Base-by-base conservation (phyloP, 306 rosid genomes). In the Hylodesmum podocarpum region DNA sequence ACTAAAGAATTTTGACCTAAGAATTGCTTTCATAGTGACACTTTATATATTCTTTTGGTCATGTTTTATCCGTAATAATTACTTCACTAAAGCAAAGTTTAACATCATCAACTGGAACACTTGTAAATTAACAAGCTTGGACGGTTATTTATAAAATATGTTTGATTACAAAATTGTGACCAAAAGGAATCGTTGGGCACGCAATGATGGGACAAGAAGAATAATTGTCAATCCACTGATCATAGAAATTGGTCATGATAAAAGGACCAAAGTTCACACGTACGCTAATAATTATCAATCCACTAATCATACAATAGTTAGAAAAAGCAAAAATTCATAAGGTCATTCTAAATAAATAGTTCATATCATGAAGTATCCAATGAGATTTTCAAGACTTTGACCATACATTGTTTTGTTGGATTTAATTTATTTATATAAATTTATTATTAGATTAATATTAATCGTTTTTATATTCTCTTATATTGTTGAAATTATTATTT, bases 311-410 rank as follows among this genome's bases (percentile, higher is more conserved):
- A 67, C 41, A 14, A 39, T 41, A 49, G 50, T 54, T 54, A 37
- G 47, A 51, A 27, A 41, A 28, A 62, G 64, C 16, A 33, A 55
- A 65, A 70, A 21, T 19, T 79, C 27, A 55, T 44, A 46, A 59
- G 36, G 46, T 22, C 8, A 25, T 24, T 53, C 3, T 53, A 8
- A 24, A 25, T 25, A 55, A 55, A 12, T 55, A 4, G 34, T 55
- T 55, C 28, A 71, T 47, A 50, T 54, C 40, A 66, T 29, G 55
- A 82, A 76, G 94, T 84, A 83, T 86, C 96, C 86, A 82, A 89
- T 55, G 94, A 80, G 87, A 46, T 84, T 86, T 84, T 85, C 65
- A 25, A 57, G 21, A 33, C 36, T 6, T 33, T 33, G 36, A 33
- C 36, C 5, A n/a, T n/a, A n/a, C n/a, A n/a, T n/a, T n/a, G n/a